These are phyloP conservation scores for Crepidotus sp. DNA, from an alignment of 1,284 basidiomycete genomes.

Conservation along the genomic window DNA sequence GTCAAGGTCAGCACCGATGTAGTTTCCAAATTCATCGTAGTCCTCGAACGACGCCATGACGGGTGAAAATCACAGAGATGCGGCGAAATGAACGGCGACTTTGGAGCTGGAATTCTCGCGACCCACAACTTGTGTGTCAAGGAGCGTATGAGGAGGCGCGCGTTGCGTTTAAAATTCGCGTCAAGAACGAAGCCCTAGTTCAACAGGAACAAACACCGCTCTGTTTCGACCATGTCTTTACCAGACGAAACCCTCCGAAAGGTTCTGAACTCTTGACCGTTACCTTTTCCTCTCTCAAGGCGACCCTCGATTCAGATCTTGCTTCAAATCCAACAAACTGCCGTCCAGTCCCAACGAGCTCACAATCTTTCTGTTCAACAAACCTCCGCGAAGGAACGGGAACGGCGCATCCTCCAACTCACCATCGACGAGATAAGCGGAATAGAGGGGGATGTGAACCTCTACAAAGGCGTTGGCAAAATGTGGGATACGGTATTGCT, in stretches of 20 bases:
- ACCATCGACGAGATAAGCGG: conserved; percentile 69
- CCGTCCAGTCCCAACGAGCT: conserved; percentile 71
- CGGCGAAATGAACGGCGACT: not conserved
- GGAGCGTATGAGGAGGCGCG: conserved; percentile 12
- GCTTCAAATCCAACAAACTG: conserved; percentile 82
- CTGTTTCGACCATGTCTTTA: conserved; percentile 49
- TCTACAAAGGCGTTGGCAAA: conserved; percentile 89
- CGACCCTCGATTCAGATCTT: conserved; percentile 54
- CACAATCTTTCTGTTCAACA: conserved; percentile 69
- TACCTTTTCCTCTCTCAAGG: conserved; percentile 7
- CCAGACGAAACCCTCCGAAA: conserved; percentile 83
- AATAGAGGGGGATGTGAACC: conserved; percentile 59
- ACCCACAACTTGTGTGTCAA: not conserved
- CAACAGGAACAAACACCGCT: conserved; percentile 8
- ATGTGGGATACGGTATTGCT: conserved; percentile 36
- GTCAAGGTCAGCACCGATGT: conserved; percentile 88
- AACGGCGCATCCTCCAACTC: conserved; percentile 79
- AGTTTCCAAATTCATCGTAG: conserved; percentile 92
- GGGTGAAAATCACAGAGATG: not conserved
- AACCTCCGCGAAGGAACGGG: conserved; percentile 70
- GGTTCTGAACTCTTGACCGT: conserved; percentile 32
- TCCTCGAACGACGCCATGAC: conserved; percentile 76
- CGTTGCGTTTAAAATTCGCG: conserved; percentile 15
- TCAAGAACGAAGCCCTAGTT: conserved; percentile 7
- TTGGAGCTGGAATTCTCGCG: not conserved